Evolutionary conservation across 352 stramenopile species (phyloP).

Genomic region (Phytophthora fragariaefolia): DNA sequence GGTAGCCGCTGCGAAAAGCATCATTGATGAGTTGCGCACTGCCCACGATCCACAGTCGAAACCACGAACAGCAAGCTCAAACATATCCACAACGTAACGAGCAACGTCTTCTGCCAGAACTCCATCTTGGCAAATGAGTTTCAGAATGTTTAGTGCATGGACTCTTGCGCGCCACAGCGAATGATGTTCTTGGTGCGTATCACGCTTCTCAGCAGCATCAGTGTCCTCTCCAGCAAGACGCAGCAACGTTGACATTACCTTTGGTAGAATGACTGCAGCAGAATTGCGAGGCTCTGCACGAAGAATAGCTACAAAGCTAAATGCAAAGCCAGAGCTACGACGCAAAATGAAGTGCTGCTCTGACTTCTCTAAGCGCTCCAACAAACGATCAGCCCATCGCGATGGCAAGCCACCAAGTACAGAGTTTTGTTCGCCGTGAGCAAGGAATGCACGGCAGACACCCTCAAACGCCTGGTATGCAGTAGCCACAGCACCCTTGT

Average conservation of each 20-base stretch:
- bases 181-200: constrained; percentile 54
- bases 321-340: constrained; percentile 88
- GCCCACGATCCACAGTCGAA: constrained; percentile 89
- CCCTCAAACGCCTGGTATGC: constrained; percentile 87
- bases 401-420: constrained; percentile 60
- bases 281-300: constrained; percentile 86
- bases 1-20: constrained; percentile 88
- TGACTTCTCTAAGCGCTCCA: constrained; percentile 76
- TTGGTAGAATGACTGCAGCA: constrained; percentile 74
- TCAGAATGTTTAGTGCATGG: constrained; percentile 91
- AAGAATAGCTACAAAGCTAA: constrained; percentile 89
- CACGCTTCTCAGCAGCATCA: constrained; percentile 45
- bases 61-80: constrained; percentile 80
- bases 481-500: constrained; percentile 88
- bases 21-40: constrained; percentile 93
- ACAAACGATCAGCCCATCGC: constrained; percentile 78
- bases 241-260: constrained; percentile 76
- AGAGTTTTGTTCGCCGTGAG: constrained; percentile 60
- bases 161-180: constrained; percentile 78
- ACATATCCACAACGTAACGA: constrained; percentile 85
- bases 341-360: constrained; percentile 91
- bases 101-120: constrained; percentile 86
- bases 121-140: constrained; percentile 90
- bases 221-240: constrained; percentile 69
- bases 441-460: constrained; percentile 83